Evolutionary conservation across 179 eudicot species (phyloP).

Genomic region (Nepenthes alata): DNA sequence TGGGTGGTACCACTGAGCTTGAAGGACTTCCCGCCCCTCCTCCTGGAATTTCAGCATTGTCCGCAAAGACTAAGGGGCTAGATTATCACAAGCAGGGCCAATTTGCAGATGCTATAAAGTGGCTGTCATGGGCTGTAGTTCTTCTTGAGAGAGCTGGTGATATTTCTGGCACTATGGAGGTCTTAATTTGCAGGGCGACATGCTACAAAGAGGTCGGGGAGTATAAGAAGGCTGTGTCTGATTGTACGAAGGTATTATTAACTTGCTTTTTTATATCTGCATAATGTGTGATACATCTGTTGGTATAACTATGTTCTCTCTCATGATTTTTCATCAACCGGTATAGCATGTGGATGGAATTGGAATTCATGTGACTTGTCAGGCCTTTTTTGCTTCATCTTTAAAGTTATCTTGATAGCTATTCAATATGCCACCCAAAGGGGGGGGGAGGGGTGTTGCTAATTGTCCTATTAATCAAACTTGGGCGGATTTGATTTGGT

Average conservation of each 20-base stretch:
- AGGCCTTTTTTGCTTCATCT: too few species aligned
- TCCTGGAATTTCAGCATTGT: conserved; percentile 56
- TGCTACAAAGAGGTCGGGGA: conserved; percentile 98
- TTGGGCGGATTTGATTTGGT: too few species aligned
- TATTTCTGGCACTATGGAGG: conserved; percentile 44
- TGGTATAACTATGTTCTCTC: too few species aligned
- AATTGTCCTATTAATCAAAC: too few species aligned
- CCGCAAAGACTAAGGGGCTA: conserved; percentile 73
- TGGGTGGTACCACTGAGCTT: conserved; percentile 58
- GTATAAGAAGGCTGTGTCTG: conserved; percentile 96
- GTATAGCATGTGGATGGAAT: too few species aligned
- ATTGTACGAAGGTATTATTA: conserved; percentile 70
- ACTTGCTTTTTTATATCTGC: not conserved
- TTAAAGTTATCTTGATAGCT: too few species aligned
- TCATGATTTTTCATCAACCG: too few species aligned
- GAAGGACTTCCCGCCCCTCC: conserved; percentile 98
- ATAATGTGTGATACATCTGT: too few species aligned
- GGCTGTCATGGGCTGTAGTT: conserved; percentile 94
- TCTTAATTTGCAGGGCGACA: conserved; percentile 72
- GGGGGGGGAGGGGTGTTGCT: too few species aligned
- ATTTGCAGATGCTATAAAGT: conserved; percentile 89
- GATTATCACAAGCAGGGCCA: conserved; percentile 88
- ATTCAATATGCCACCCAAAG: too few species aligned
- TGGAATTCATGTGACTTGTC: too few species aligned
- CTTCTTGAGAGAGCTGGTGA: conserved; percentile 67